Evolutionary conservation across 768 basidiomycete genomes (phyloP).

Genomic region (Kwoniella mangroviensis): DNA sequence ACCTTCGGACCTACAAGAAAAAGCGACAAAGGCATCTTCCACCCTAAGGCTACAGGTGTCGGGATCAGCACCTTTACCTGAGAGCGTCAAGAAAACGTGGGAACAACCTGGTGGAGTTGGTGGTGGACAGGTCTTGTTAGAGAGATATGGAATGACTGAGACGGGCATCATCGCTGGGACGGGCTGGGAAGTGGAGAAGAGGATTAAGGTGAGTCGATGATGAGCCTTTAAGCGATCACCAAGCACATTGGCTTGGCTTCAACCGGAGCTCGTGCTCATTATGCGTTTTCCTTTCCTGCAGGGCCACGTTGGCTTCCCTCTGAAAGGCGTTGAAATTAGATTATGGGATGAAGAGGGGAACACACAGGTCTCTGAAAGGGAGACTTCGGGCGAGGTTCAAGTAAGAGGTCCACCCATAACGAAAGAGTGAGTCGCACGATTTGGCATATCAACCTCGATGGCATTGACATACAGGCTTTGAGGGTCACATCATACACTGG

Average conservation of each 20-base stretch:
- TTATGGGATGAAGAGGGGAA: slow-evolving; percentile 38
- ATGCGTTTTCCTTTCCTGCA: slow-evolving; percentile 5
- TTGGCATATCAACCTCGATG: background rate
- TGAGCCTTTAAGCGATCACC: too few relatives aligned
- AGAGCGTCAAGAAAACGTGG: slow-evolving; percentile 50
- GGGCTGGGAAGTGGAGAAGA: slow-evolving; percentile 30
- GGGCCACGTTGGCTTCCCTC: slow-evolving; percentile 51
- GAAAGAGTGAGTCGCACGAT: slow-evolving; percentile 23
- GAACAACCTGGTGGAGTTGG: slow-evolving; percentile 36
- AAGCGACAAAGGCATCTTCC: slow-evolving; percentile 40
- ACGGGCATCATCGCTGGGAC: slow-evolving; percentile 46
- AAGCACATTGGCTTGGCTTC: too few relatives aligned
- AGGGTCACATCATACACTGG: too few relatives aligned
- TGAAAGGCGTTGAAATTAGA: slow-evolving; percentile 43
- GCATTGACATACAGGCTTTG: too few relatives aligned
- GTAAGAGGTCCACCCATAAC: slow-evolving; percentile 47
- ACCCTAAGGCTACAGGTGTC: slow-evolving; percentile 47
- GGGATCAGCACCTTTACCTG: slow-evolving; percentile 51
- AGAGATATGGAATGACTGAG: slow-evolving; percentile 56
- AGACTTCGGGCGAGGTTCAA: slow-evolving; percentile 46
- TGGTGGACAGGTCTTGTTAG: slow-evolving; percentile 47
- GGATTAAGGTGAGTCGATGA: slow-evolving; percentile 30
- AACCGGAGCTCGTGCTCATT: background rate
- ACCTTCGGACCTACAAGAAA: slow-evolving; percentile 24
- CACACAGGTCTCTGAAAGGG: slow-evolving; percentile 36